Evolutionary conservation across 805 yeast species (phyloP), one percentile per base, ranked within the genome.

Genomic region (Yamadazyma sp.): DNA sequence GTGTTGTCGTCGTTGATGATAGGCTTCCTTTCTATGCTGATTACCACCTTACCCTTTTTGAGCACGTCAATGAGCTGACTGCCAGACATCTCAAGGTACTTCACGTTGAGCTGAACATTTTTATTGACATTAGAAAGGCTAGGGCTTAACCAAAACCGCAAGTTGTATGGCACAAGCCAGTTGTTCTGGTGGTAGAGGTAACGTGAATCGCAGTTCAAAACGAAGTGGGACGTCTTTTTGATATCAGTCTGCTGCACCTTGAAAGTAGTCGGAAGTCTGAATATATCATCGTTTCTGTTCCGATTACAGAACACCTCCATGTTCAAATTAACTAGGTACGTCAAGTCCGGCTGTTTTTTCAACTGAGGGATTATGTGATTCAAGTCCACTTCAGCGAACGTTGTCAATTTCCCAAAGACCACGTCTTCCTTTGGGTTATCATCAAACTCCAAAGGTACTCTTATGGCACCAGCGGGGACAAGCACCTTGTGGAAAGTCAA

Each of bases 101-200:
- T 15, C 7, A 38, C 19, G 3, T 21, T 28, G n/a, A 53, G 19
- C 12, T 36, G 35, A 9, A 45, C 42, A 20, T 39, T 39, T 25
- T 45, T 48, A 28, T 50, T 38, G 30, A 50, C 42, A 30, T 42
- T 42, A 4, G 50, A 39, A 4, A 61, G 26, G 0, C 54, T 26
- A 0, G 73, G 73, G 1, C 70, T 62, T 4, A 55, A 53, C 67
- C 68, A 67, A 41, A 53, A 55, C 35, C 63, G 51, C 28, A 64
- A 50, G 39, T 60, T 57, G 47, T 57, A 67, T 0, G 73, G 73
- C 8, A 68, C 46, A 20, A 57, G 37, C 44, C 40, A 28, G 46
- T 68, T 68, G 38, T 61, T 60, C 11, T 38, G 41, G 19, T 51
- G 51, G 46, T 62, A 60, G 16, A 63, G 44, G 32, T 40, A 45